A percentile compares a stretch with the other conserved stretches of the same genome.
phyloP scores from a whole-genome alignment of 1,139 yeast genomes.

The Hanseniaspora sp. region DNA sequence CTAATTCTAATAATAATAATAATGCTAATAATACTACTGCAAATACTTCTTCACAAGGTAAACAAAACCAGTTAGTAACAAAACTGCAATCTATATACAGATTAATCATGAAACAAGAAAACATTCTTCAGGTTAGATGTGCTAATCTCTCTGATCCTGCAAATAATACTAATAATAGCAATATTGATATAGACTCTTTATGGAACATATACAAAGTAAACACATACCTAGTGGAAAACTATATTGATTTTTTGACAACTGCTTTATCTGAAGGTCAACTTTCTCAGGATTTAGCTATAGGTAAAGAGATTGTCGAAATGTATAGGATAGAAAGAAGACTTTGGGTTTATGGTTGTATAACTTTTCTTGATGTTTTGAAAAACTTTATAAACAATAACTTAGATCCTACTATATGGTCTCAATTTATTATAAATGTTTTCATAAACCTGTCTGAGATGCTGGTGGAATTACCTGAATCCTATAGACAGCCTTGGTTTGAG shows the following conservation, averaged over 20 bases:
- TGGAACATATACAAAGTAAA: slow-evolving; percentile 66
- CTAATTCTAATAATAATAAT: slow-evolving; percentile 11
- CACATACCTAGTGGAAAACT: slow-evolving; percentile 52
- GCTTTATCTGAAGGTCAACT: slow-evolving; percentile 65
- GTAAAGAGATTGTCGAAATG: slow-evolving; percentile 60
- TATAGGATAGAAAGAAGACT: slow-evolving; percentile 66
- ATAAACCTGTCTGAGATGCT: slow-evolving; percentile 38
- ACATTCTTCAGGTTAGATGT: slow-evolving; percentile 56
- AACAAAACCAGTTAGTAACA: slow-evolving; percentile 63
- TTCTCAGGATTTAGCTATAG: slow-evolving; percentile 31
- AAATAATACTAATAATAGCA: slow-evolving; percentile 27
- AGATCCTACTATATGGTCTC: slow-evolving; percentile 36
- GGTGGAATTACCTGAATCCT: slow-evolving; percentile 38
- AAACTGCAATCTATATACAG: slow-evolving; percentile 65
- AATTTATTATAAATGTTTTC: slow-evolving; percentile 34
- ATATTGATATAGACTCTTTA: slow-evolving; percentile 41
- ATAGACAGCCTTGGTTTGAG: slow-evolving; percentile 63
- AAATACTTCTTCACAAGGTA: slow-evolving; percentile 27
- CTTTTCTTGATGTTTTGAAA: slow-evolving; percentile 65
- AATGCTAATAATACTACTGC: neutral
- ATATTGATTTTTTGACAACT: slow-evolving; percentile 58
- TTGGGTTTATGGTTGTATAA: slow-evolving; percentile 79
- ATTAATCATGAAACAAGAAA: slow-evolving; percentile 55
- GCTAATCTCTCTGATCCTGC: slow-evolving; percentile 32
- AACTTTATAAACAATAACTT: slow-evolving; percentile 50